A percentile compares a stretch with the other conserved stretches of the same genome.
Evolutionary conservation across 345 rosid species (phyloP).

Genomic region (Litchi chinensis): DNA sequence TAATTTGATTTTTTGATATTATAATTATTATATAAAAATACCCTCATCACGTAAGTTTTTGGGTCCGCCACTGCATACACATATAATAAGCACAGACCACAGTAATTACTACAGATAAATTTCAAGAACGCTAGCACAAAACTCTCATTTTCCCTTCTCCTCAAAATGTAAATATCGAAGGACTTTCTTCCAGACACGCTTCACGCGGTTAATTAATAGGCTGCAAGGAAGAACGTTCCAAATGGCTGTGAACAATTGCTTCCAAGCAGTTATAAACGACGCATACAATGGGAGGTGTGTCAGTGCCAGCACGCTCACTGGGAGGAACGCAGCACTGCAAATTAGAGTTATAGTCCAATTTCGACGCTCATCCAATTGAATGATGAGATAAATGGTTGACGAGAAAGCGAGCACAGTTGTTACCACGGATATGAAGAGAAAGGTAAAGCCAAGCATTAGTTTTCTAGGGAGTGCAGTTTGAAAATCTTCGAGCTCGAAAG

Average conservation of each 20-base stretch:
- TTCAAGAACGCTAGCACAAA: too few relatives aligned
- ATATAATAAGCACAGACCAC: too few relatives aligned
- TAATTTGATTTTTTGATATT: too few relatives aligned
- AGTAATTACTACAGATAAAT: too few relatives aligned
- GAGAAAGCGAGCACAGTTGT: slow-evolving; percentile 29
- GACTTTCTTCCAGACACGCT: too few relatives aligned
- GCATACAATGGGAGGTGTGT: background rate
- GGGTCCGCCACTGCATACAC: too few relatives aligned
- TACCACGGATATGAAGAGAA: slow-evolving; percentile 28
- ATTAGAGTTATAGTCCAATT: background rate
- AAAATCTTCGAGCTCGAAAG: slow-evolving; percentile 22
- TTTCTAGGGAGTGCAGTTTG: slow-evolving; percentile 18
- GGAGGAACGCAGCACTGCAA: background rate
- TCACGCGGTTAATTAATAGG: too few relatives aligned
- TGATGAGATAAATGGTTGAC: slow-evolving; percentile 27
- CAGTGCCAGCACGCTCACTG: background rate
- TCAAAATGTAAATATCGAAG: too few relatives aligned
- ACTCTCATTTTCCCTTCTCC: too few relatives aligned
- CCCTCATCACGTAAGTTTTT: too few relatives aligned
- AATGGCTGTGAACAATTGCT: background rate
- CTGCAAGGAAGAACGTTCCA: background rate
- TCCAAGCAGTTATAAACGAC: background rate
- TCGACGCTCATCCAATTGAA: slow-evolving; percentile 1
- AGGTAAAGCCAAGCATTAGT: slow-evolving; percentile 24
- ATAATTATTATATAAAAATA: too few relatives aligned